Base-by-base conservation (phyloP, 345 rosid species). In the Durio zibethinus region DNA sequence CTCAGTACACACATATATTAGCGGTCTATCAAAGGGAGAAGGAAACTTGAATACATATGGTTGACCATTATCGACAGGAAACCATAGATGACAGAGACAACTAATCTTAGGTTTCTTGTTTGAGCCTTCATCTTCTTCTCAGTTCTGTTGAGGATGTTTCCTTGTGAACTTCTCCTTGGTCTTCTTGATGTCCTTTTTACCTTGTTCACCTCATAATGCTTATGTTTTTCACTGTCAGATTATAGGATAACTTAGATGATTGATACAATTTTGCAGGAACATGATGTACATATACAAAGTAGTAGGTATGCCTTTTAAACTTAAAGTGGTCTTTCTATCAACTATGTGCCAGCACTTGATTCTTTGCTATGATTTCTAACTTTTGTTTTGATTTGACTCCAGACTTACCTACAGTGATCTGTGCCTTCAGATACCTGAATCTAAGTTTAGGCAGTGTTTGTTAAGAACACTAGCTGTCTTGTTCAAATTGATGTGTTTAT, bases 371-470 rank as follows among this genome's bases (percentile, higher is more conserved):
- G 65, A 63, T 80, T 79, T 52, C 80, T 83, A 36, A 80, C 77
- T 47, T 78, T 18, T 75, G 10, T 36, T 79, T 78, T 15, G 31
- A 43, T 82, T 79, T 70, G 33, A 63, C 84, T 85, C 65, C 97
- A 97, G 99, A 82, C 92, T 92, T 85, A 97, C 99, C 73, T 94
- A 91, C 93, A 94, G 99, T 83, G 99, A 97, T 86, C 88, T 97
- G 75, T 94, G 99, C 87, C 89, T 84, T 85, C 97, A 84, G 84
- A 92, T 92, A 80, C 97, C 98, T 68, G 99, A 97, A 84, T 86
- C 98, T 83, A 94, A 89, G 88, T 94, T 97, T 85, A 94, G 97
- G 85, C 90, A 83, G 77, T 91, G 97, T 87, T 82, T 97, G 76
- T 86, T 97, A 81, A 88, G 93, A 89, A 91, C 99, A 71, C 87